phyloP scores from a whole-genome alignment of 768 basidiomycete species.

The Phylloporus sp. region DNA sequence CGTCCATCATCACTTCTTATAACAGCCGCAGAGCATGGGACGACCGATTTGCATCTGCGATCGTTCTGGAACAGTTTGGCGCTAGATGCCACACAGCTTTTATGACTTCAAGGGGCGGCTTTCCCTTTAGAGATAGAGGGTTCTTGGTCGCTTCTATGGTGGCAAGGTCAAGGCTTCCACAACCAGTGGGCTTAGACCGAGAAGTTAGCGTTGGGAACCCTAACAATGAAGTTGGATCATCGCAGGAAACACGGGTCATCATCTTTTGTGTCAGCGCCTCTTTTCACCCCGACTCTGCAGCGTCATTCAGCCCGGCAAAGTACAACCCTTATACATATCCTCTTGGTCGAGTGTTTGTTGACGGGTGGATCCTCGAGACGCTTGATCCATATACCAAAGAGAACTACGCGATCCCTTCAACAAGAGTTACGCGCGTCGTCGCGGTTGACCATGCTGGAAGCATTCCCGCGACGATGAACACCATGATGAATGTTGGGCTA shows the following conservation, averaged over 20 bases:
- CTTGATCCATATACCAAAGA: constrained; percentile 93
- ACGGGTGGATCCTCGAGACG: constrained; percentile 96
- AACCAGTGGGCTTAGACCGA: constrained; percentile 37
- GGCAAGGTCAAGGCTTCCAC: constrained; percentile 51
- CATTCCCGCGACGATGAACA: constrained; percentile 80
- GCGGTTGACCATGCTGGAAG: constrained; percentile 86
- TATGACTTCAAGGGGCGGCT: constrained; percentile 68
- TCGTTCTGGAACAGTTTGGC: constrained; percentile 73
- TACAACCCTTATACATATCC: constrained; percentile 76
- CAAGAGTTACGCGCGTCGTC: constrained; percentile 78
- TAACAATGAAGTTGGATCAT: constrained; percentile 28
- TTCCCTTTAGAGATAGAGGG: constrained; percentile 88
- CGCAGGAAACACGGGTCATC: constrained; percentile 50
- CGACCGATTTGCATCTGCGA: constrained; percentile 71
- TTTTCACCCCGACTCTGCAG: constrained; percentile 61
- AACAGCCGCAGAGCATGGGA: constrained; percentile 84
- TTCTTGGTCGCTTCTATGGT: constrained; percentile 77
- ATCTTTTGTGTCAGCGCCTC: constrained; percentile 85
- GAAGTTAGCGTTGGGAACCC: constrained; percentile 30
- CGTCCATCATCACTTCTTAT: constrained; percentile 62
- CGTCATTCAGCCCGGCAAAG: constrained; percentile 55
- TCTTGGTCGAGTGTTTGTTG: constrained; percentile 77
- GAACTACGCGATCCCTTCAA: constrained; percentile 92
- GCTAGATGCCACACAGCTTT: constrained; percentile 71
- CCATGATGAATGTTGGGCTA: constrained; percentile 76